Evolutionary conservation across 345 rosid genomes (phyloP).

Genomic region (Eucalyptus leucophloia): DNA sequence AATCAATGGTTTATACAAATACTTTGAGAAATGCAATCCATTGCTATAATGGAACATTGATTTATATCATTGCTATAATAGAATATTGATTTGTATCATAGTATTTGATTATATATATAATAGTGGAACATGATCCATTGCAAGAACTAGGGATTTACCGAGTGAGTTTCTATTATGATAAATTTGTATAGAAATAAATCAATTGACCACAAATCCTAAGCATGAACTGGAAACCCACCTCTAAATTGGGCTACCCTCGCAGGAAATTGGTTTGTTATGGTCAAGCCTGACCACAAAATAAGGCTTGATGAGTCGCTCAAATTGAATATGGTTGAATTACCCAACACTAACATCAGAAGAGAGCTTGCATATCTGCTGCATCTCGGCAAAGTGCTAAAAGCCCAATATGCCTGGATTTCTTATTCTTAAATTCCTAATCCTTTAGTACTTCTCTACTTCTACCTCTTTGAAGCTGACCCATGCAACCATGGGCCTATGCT

Average conservation of each 20-base stretch:
- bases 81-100: not conserved
- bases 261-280: not conserved
- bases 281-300: not conserved
- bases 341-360: not conserved
- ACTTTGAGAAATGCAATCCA: not conserved
- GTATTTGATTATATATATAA: not conserved
- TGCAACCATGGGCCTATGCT: not conserved
- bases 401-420: not conserved
- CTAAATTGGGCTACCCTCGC: not conserved
- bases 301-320: not conserved
- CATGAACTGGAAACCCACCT: not conserved
- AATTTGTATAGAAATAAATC: not conserved
- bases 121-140: not conserved
- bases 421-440: not conserved
- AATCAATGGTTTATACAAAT: not conserved
- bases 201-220: not conserved
- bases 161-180: not conserved
- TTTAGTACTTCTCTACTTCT: not conserved
- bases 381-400: not conserved
- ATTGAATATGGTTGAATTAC: not conserved
- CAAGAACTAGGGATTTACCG: not conserved
- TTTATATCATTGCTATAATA: not conserved
- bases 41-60: not conserved
- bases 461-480: not conserved
- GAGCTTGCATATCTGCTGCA: not conserved